A percentile compares a stretch with the other conserved stretches of the same genome.
Evolutionary conservation across 1,284 basidiomycete genomes (phyloP).

Genomic region (Trichosporon sp.): DNA sequence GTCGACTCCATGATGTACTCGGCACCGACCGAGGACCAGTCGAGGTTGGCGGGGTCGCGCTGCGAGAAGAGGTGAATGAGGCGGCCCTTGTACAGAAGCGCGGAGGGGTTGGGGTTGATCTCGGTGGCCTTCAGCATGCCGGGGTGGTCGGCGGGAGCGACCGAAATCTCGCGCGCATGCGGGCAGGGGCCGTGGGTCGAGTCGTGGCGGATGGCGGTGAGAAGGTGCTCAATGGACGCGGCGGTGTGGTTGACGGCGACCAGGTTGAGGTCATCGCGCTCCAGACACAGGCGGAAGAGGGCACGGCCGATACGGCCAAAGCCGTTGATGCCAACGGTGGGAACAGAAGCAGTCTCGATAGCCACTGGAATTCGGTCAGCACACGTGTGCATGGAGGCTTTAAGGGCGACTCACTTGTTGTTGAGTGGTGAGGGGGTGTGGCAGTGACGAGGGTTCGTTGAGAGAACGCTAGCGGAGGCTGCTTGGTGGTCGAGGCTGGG

Average conservation of each 20-base stretch:
- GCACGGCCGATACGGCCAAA: constrained; percentile 49
- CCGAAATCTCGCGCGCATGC: constrained; percentile 32
- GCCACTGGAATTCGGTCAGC: constrained; percentile 11
- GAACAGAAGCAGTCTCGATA: constrained; percentile 15
- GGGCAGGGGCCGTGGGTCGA: constrained; percentile 47
- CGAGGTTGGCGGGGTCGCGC: constrained; percentile 43
- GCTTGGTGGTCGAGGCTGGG: not conserved
- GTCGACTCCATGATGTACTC: constrained; percentile 49
- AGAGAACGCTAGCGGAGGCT: not conserved
- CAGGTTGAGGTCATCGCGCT: constrained; percentile 35
- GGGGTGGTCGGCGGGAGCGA: constrained; percentile 39
- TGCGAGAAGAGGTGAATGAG: constrained; percentile 47
- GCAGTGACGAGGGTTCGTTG: not conserved
- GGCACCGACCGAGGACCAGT: constrained; percentile 46
- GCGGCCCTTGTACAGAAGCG: constrained; percentile 41
- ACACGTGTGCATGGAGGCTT: not conserved
- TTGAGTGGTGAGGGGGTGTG: not conserved
- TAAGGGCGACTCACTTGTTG: constrained; percentile 7
- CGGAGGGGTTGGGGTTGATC: constrained; percentile 34
- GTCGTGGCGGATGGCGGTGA: constrained; percentile 47
- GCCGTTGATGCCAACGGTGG: constrained; percentile 48
- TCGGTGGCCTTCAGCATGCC: constrained; percentile 28
- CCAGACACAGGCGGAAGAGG: constrained; percentile 30
- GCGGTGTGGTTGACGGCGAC: constrained; percentile 52
- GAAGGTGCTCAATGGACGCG: constrained; percentile 43